Percentiles rank a stretch among this genome's conserved stretches.
These are phyloP conservation scores for Skeletonema grethae DNA, from an alignment of 108 stramenopile species.

Conservation along the genomic window DNA sequence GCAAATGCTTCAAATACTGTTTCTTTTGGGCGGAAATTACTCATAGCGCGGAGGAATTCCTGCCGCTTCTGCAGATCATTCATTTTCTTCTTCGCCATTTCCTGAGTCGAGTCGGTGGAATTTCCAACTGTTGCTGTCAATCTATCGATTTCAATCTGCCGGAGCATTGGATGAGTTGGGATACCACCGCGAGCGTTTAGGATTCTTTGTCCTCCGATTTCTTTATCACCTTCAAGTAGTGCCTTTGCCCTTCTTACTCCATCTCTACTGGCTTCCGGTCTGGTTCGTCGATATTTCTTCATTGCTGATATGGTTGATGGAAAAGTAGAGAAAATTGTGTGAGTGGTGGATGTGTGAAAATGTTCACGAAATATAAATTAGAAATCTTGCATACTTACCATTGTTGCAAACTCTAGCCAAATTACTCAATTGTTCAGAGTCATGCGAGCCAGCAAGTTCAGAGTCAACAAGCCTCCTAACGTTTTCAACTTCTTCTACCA, in stretches of 20 bases:
- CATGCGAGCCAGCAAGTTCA: conserved; percentile 70
- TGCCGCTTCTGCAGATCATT: conserved; percentile 65
- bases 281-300: conserved; percentile 94
- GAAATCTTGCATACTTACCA: conserved; percentile 28
- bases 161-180: conserved; percentile 77
- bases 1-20: conserved; percentile 97
- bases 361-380: not conserved
- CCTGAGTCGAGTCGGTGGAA: conserved; percentile 8
- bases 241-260: conserved; percentile 86
- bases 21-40: conserved; percentile 94
- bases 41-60: conserved; percentile 84
- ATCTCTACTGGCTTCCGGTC: conserved; percentile 88
- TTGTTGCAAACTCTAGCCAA: conserved; percentile 76
- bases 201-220: conserved; percentile 62
- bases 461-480: conserved; percentile 83
- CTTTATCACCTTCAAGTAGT: conserved; percentile 78
- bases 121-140: conserved; percentile 34
- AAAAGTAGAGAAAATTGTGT: not conserved
- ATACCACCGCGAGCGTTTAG: conserved; percentile 55
- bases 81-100: conserved; percentile 41
- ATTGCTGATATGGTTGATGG: conserved; percentile 51
- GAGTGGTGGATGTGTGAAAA: not conserved
- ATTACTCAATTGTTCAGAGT: conserved; percentile 66
- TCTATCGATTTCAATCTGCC: conserved; percentile 56
- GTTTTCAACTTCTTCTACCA: conserved; percentile 93